Conservation (phyloP, 306 rosid genomes). For the Begonia peltatifolia region DNA sequence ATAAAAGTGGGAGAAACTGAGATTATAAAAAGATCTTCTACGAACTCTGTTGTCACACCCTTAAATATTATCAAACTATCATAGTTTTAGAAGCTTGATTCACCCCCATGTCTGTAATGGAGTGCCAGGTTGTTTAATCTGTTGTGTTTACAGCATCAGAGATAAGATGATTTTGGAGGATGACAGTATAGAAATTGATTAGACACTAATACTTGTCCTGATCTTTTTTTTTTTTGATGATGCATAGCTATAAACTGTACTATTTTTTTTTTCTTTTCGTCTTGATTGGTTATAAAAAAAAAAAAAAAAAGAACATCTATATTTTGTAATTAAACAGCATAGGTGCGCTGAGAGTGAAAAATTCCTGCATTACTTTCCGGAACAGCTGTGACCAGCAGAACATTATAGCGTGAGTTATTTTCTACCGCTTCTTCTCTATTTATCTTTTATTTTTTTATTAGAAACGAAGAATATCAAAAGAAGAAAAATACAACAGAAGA, state of each 20-base stretch:
- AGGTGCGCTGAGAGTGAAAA: conserved; percentile 86
- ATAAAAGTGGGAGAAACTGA: too few relatives aligned
- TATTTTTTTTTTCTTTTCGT: not conserved
- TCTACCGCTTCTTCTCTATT: conserved; percentile 5
- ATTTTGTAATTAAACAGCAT: conserved; percentile 29
- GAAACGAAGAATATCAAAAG: not conserved
- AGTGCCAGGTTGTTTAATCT: too few relatives aligned
- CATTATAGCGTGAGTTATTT: conserved; percentile 58
- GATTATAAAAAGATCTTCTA: too few relatives aligned
- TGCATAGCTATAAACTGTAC: not conserved
- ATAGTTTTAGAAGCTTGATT: too few relatives aligned
- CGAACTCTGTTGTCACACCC: too few relatives aligned
- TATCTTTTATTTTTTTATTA: not conserved
- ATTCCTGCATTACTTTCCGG: conserved; percentile 74
- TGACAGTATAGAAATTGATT: too few relatives aligned
- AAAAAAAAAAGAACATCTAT: not conserved
- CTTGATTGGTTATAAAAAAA: conserved; percentile 1
- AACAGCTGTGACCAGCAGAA: conserved; percentile 74
- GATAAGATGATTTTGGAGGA: too few relatives aligned
- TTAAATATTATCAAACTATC: too few relatives aligned
- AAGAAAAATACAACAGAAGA: conserved; percentile 1
- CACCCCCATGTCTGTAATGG: too few relatives aligned
- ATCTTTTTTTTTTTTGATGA: too few relatives aligned
- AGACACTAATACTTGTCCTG: too few relatives aligned
- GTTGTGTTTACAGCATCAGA: too few relatives aligned